phyloP scores from a whole-genome alignment of 306 rosid genomes.

The Acacia confusa region DNA sequence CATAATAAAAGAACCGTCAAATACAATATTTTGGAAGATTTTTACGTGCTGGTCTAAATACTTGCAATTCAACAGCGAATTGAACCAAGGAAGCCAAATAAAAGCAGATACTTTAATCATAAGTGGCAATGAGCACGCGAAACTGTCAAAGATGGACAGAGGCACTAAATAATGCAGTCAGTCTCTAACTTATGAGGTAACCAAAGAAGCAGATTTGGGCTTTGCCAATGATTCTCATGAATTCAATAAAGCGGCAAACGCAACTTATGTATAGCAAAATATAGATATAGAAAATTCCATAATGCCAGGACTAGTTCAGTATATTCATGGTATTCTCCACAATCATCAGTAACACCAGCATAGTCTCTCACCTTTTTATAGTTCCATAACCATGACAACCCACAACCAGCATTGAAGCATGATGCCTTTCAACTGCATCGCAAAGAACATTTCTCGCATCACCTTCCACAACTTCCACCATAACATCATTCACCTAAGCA shows the following conservation, averaged over 20 bases:
- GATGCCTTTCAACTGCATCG: slow-evolving; percentile 65
- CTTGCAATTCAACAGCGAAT: neutral
- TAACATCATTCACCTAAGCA: slow-evolving; percentile 43
- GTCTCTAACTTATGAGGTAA: neutral
- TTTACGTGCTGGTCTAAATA: neutral
- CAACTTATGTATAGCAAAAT: neutral
- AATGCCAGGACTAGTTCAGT: neutral
- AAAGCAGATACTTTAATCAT: neutral
- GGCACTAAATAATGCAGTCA: neutral
- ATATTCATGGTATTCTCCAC: neutral
- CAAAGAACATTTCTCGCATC: slow-evolving; percentile 80
- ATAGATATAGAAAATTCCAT: neutral
- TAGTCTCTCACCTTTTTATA: slow-evolving; percentile 55
- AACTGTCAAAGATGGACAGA: neutral
- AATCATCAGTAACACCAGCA: neutral
- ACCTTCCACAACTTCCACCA: slow-evolving; percentile 62
- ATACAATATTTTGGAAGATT: neutral
- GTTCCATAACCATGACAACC: slow-evolving; percentile 88
- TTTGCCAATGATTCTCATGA: neutral
- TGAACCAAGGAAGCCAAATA: neutral
- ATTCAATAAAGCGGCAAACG: neutral
- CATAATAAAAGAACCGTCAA: slow-evolving; percentile 19
- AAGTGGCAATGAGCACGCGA: neutral
- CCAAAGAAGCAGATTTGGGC: neutral
- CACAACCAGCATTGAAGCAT: slow-evolving; percentile 68